These are phyloP conservation scores for Chimonanthus salicifolius DNA, from an alignment of 164 flowering plant species.

Conservation along the genomic window DNA sequence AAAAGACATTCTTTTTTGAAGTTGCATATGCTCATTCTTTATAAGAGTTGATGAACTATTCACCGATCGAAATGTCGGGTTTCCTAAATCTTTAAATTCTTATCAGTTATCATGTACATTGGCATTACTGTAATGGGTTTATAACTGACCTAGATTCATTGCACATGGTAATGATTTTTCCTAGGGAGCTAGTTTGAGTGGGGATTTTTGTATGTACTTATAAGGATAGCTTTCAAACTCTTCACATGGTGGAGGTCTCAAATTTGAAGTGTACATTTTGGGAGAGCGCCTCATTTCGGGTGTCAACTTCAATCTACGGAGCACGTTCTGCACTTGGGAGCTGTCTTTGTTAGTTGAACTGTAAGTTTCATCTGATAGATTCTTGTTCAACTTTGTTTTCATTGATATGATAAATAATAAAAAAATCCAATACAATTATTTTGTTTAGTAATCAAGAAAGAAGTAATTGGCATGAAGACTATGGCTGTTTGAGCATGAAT, in stretches of 20 bases:
- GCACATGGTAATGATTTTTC: background rate
- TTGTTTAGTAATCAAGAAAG: background rate
- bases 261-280: background rate
- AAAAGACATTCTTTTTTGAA: background rate
- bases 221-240: background rate
- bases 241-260: background rate
- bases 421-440: background rate
- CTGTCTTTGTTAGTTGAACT: background rate
- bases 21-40: background rate
- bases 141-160: background rate
- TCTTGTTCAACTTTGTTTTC: background rate
- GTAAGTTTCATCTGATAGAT: background rate
- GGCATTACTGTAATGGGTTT: background rate
- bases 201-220: slow-evolving; percentile 1
- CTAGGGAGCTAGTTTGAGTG: slow-evolving; percentile 1
- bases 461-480: background rate
- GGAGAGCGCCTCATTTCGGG: background rate
- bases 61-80: background rate
- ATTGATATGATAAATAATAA: background rate
- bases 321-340: too few species aligned
- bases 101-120: background rate
- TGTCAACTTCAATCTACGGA: background rate
- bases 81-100: background rate
- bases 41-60: background rate
- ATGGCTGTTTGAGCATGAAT: background rate